Evolutionary conservation across 2,329 filamentous ascomycete species (phyloP), one percentile per base, ranked within the genome.

Genomic region (Botryotinia convoluta): DNA sequence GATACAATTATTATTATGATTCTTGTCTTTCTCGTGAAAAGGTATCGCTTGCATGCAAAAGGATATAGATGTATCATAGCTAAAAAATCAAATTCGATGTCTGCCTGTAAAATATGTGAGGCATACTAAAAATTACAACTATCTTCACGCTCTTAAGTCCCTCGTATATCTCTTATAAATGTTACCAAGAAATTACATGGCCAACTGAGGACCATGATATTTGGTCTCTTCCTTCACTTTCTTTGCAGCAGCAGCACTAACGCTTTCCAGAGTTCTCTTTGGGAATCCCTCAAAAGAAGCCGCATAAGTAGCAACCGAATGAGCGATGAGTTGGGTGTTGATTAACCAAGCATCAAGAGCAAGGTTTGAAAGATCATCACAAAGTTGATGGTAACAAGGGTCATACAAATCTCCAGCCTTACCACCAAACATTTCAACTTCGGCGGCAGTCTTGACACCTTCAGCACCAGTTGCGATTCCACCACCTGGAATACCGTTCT

Each of bases 391-490:
- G 79, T 90, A 90, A 84, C 87, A 88, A 57, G 85, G 84, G 78
- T 91, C 87, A 75, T 87, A 87, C 84, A 86, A 86, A 39, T 86
- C 83, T 32, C 88, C 92, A 1, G 89, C 90, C 74, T 85, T 84
- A 54, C 93, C 93, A n/a, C 93, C 92, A 80, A 94, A 95, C 82
- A 89, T 82, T 59, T 83, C 84, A 3, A 83, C 87, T 80, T 95
- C 91, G 48, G 89, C 86, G 68, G 86, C 83, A 0, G 91, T 93
- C 87, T 94, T 95, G 83, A 93, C 81, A 20, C 88, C 91, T 82
- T 95, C 92, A 1, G 93, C 93, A 57, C 93, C 93, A 3, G 92
- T 94, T 72, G 92, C 92, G 74, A 95, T 89, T 44, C 93, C 93
- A 37, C 93, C 92, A 1, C 89, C 89, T 0, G 93, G 91, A 60